Evolutionary conservation across 2,329 filamentous ascomycete species (phyloP), one percentile per base, ranked within the genome.

Genomic region (Trichophaea hybrida): DNA sequence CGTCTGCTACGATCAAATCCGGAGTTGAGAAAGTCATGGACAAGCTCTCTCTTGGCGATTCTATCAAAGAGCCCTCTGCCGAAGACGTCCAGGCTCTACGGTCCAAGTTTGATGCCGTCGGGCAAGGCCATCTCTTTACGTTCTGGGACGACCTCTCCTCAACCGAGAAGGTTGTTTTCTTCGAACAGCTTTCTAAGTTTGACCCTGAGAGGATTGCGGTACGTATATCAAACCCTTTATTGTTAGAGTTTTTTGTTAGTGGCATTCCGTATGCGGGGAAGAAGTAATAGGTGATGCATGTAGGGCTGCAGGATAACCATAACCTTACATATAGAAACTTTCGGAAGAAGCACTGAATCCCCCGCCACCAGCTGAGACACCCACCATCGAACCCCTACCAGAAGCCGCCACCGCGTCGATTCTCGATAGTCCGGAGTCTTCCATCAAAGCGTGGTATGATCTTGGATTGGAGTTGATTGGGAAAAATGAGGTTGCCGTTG

Each of bases 391-490:
- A 74, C 91, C 91, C 56, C 82, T 98, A 31, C 93, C 93, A 64
- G 84, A 88, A 51, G 83, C 84, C 60, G 88, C 88, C 53, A 88
- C 83, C 52, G 93, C 90, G 55, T 96, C 89, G 60, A 88, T 96
- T 68, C 82, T 97, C 72, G 91, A 97, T 74, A 94, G 90, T 62
- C 81, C 86, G 68, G 73, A 83, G 55, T 80, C 82, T 61, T 84
- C 94, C 71, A 79, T 96, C 64, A 77, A 87, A 67, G 80, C 79
- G 72, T 98, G 91, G 90, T 93, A 95, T 73, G 76, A 85, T 64
- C 77, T 75, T 48, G 84, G 84, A 49, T 72, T 88, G 64, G 76
- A 81, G 68, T 72, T 83, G 68, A 83, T 86, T 64, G 78, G 82
- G 5, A 75, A 82, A 66, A 84, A 84, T 74, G 80, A 83, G 70